Base-by-base conservation (phyloP, 2,329 filamentous ascomycete genomes). In the Bretziella fagacearum region DNA sequence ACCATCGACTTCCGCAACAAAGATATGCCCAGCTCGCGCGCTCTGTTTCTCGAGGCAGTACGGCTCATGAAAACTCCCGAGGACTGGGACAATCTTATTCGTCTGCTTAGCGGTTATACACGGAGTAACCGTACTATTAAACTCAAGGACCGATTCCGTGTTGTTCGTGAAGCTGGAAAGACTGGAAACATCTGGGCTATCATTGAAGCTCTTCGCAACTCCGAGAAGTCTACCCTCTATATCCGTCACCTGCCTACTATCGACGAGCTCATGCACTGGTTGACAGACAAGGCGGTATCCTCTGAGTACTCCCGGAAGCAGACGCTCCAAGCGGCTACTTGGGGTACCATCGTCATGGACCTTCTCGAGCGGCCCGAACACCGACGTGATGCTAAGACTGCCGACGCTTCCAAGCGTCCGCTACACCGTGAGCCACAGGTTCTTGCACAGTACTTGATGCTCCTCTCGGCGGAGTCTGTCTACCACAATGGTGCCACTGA, bases 31-130 rank as follows among this genome's bases (percentile, higher is more conserved):
- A 62, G 62, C 52, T 65, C 67, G 4, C 62, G 61, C 20, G 57
- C 57, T 27, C 55, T 60, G 42, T 52, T 71, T 35, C 44, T 52
- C 30, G 17, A 56, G 5, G 69, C 64, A 27, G 51, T 75, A 46
- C 15, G 52, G 1, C 54, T 57, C n/a, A 75, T 76, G 66, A 51
- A 63, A 39, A 68, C 64, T 4, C 56, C 55, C 32, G 62, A 62
- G 11, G 72, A 77, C 60, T 74, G 68, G 61, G 57, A 57, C 22
- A 74, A 75, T 62, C 59, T 77, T 23, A 61, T 58, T 17, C 66
- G 65, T 0, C 60, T 77, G 36, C 63, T 76, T 33, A 65, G 71
- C 48, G 73, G 72, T 41, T 63, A 67, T 55, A 56, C 60, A 49
- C 63, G 65, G 50, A 63, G 66, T 27, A 57, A 60, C 25, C 63